A percentile compares a stretch with the other conserved stretches of the same genome.
These are phyloP conservation scores for Chlorella sp. DNA, from an alignment of 139 green algal genomes.

Conservation along the genomic window DNA sequence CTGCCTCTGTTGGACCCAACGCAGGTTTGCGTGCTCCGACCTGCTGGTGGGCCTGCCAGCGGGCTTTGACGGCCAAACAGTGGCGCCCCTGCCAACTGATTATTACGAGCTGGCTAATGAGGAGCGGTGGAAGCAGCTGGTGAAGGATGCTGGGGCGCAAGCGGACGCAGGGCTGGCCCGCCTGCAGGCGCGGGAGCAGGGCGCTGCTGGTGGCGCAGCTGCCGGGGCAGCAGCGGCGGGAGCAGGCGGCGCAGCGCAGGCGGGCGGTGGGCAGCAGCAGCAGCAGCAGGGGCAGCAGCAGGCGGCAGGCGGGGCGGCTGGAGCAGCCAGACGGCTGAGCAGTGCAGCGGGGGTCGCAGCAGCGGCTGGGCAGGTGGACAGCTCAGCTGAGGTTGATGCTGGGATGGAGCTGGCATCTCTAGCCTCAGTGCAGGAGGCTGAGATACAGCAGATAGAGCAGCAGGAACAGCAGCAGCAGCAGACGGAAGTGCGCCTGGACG, in stretches of 20 bases:
- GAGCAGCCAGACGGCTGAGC: too few species aligned
- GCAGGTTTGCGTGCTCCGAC: constrained; percentile 33
- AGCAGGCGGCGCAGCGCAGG: background rate
- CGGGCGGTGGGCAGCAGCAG: background rate
- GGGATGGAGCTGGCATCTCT: too few species aligned
- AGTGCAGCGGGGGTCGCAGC: too few species aligned
- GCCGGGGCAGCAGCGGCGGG: background rate
- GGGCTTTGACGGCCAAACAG: constrained; percentile 7
- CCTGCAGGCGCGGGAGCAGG: constrained; percentile 3
- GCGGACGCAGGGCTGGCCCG: background rate
- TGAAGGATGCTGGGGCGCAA: background rate
- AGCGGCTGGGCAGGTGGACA: too few species aligned
- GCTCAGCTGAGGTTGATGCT: too few species aligned
- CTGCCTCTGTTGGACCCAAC: too few species aligned
- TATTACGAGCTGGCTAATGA: background rate
- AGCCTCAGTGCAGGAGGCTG: too few species aligned
- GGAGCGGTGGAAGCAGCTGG: constrained; percentile 3
- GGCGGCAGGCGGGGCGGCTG: too few species aligned
- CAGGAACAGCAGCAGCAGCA: too few species aligned
- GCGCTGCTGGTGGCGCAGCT: background rate
- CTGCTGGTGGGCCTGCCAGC: background rate
- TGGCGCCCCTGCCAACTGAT: background rate
- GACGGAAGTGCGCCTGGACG: too few species aligned
- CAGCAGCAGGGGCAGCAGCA: background rate
- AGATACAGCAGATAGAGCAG: too few species aligned